phyloP scores from a whole-genome alignment of 352 stramenopile genomes.

The Phytophthora capsici region DNA sequence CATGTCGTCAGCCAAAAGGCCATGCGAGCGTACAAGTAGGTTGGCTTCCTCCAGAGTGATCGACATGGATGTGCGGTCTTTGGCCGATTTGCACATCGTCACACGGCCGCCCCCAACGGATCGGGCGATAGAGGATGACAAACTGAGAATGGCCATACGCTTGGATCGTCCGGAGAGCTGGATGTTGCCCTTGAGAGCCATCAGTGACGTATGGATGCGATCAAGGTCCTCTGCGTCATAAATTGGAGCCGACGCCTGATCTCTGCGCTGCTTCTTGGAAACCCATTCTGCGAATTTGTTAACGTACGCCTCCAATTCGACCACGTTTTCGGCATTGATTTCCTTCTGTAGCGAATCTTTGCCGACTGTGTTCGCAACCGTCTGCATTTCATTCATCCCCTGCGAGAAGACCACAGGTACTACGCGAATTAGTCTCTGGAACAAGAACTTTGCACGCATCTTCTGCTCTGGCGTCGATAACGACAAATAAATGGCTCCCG shows the following conservation, averaged over 20 bases:
- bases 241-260: conserved; percentile 21
- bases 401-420: conserved; percentile 87
- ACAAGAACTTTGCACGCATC: conserved; percentile 62
- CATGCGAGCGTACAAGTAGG: conserved; percentile 63
- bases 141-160: conserved; percentile 81
- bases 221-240: conserved; percentile 40
- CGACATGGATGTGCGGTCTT: conserved; percentile 98
- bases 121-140: conserved; percentile 76
- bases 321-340: conserved; percentile 82
- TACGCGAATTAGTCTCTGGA: conserved; percentile 65
- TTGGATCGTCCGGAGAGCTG: conserved; percentile 66
- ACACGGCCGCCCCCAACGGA: conserved; percentile 90
- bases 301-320: conserved; percentile 66
- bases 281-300: conserved; percentile 47
- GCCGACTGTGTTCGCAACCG: conserved; percentile 89
- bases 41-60: conserved; percentile 94
- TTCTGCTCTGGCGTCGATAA: conserved; percentile 55
- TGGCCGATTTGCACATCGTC: conserved; percentile 98
- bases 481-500: conserved; percentile 71
- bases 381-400: conserved; percentile 95
- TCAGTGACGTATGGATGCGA: conserved; percentile 42
- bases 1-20: conserved; percentile 54
- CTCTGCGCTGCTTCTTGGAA: conserved; percentile 35
- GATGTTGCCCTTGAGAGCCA: conserved; percentile 48
- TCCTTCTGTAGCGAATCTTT: conserved; percentile 79